A percentile compares a stretch with the other conserved stretches of the same genome.
These are phyloP conservation scores for Dactylellina parvicollis DNA, from an alignment of 2,329 filamentous ascomycete species.

Conservation along the genomic window DNA sequence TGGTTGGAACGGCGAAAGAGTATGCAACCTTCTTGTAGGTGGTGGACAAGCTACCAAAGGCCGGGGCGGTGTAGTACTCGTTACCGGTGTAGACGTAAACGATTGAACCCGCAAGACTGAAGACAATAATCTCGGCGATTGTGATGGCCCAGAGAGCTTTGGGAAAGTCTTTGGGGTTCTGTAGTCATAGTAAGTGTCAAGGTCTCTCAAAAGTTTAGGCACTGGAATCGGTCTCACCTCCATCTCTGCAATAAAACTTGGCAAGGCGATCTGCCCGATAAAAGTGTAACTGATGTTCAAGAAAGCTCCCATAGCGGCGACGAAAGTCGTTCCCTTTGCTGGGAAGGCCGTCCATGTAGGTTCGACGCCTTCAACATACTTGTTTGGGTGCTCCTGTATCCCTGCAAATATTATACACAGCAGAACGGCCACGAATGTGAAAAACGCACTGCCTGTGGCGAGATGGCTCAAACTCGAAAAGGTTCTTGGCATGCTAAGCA, in stretches of 20 bases:
- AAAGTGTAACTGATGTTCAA: slow-evolving; percentile 97
- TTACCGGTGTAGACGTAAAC: slow-evolving; percentile 89
- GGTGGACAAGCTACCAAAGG: slow-evolving; percentile 86
- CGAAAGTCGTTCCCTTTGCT: slow-evolving; percentile 77
- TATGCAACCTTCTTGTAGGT: slow-evolving; percentile 75
- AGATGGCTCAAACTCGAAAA: slow-evolving; percentile 82
- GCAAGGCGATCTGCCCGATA: slow-evolving; percentile 92
- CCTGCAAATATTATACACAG: slow-evolving; percentile 84
- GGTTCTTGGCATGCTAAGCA: slow-evolving; percentile 84
- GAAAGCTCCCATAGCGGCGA: slow-evolving; percentile 84
- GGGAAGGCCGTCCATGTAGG: slow-evolving; percentile 76
- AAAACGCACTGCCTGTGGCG: slow-evolving; percentile 80
- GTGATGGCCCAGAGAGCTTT: slow-evolving; percentile 93
- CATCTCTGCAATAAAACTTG: slow-evolving; percentile 97
- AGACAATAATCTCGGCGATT: slow-evolving; percentile 85
- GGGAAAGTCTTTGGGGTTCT: slow-evolving; percentile 80
- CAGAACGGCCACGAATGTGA: slow-evolving; percentile 89
- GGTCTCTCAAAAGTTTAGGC: slow-evolving; percentile 56
- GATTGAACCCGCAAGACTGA: slow-evolving; percentile 81
- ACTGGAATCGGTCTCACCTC: slow-evolving; percentile 63
- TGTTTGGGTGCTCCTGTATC: slow-evolving; percentile 77
- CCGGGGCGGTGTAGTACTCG: slow-evolving; percentile 86
- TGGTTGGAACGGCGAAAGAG: slow-evolving; percentile 93
- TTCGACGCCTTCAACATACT: slow-evolving; percentile 70
- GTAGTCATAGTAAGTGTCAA: not conserved